These are phyloP conservation scores for Barnettozyma californica DNA, from an alignment of 805 yeast genomes.

Conservation along the genomic window DNA sequence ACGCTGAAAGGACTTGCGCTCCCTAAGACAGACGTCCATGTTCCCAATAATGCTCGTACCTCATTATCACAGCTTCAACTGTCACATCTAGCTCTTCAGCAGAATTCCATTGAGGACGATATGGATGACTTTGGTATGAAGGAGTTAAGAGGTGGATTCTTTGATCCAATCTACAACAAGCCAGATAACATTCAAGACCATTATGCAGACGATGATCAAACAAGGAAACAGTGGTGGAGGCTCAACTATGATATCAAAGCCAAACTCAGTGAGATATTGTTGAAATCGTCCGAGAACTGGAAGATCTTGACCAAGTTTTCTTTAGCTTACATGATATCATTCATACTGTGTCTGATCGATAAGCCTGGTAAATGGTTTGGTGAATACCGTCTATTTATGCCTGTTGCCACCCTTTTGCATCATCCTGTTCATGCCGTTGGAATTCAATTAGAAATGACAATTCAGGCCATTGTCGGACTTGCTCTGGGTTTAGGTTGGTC, in stretches of 20 bases:
- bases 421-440: conserved; percentile 45
- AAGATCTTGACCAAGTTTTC: conserved; percentile 15
- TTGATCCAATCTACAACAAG: conserved; percentile 39
- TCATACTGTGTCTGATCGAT: conserved; percentile 34
- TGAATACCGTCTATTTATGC: conserved; percentile 34
- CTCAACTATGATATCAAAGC: neutral
- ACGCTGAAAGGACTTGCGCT: neutral
- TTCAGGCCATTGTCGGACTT: conserved; percentile 35
- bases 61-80: conserved; percentile 33
- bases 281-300: conserved; percentile 13
- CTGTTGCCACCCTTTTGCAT: conserved; percentile 37
- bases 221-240: neutral
- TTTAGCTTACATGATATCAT: conserved; percentile 35
- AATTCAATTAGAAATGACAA: conserved; percentile 40
- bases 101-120: conserved; percentile 13
- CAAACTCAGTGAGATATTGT: neutral
- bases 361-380: conserved; percentile 41
- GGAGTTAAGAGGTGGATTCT: conserved; percentile 44
- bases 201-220: neutral
- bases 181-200: conserved; percentile 11
- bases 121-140: conserved; percentile 34
- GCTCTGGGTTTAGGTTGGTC: conserved; percentile 42
- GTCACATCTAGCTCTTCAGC: conserved; percentile 20
- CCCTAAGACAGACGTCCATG: neutral
- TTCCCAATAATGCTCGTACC: conserved; percentile 21